Percentiles rank a stretch among this genome's conserved stretches.
Evolutionary conservation across 2,329 filamentous ascomycete genomes (phyloP).

Genomic region (Fusarium irregulare): DNA sequence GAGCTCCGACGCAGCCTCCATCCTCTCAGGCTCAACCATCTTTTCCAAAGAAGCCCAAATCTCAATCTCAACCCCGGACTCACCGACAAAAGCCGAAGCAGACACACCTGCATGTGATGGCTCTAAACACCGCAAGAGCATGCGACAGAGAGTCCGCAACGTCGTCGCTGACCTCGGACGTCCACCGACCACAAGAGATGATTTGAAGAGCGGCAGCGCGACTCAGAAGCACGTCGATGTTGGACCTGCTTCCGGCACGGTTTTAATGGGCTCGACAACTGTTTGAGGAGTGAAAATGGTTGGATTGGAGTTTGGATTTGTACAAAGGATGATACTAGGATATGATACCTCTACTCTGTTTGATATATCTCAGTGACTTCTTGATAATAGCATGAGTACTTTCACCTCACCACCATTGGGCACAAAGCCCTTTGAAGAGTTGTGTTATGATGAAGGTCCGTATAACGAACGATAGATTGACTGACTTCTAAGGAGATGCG

Average conservation of each 20-base stretch:
- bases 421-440: neutral
- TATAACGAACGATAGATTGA: neutral
- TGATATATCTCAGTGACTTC: neutral
- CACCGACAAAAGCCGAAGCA: conserved; percentile 21
- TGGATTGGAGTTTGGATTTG: neutral
- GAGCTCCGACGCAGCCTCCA: conserved; percentile 48
- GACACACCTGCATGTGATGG: neutral
- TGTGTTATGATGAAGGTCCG: neutral
- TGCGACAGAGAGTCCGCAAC: conserved; percentile 51
- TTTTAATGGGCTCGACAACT: conserved; percentile 39
- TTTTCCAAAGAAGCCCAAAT: conserved; percentile 45
- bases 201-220: conserved; percentile 48
- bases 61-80: neutral
- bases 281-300: conserved; percentile 16
- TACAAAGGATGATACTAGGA: neutral
- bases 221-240: conserved; percentile 47
- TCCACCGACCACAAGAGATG: conserved; percentile 49
- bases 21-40: conserved; percentile 48
- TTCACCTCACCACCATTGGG: neutral
- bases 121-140: conserved; percentile 40
- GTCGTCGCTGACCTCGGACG: conserved; percentile 50
- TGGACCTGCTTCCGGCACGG: conserved; percentile 42
- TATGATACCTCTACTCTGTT: neutral
- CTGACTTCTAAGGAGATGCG: neutral
- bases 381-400: neutral